A percentile compares a stretch with the other conserved stretches of the same genome.
Conservation (phyloP, 169 alveolate species). For the Plasmodium ovale region DNA sequence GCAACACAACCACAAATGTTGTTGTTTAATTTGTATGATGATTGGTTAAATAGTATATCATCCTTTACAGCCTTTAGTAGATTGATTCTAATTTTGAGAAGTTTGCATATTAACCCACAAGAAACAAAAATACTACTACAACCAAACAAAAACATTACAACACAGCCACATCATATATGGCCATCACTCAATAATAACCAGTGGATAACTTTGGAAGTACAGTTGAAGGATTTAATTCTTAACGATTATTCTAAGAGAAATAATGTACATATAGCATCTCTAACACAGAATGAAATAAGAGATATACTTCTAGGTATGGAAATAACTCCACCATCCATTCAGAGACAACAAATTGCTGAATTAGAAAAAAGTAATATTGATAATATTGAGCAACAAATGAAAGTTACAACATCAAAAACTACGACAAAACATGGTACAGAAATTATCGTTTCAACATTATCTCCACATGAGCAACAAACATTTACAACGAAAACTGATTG, state of each 20-base stretch:
- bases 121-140: slow-evolving; percentile 97
- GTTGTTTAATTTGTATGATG: slow-evolving; percentile 98
- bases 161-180: slow-evolving; percentile 99
- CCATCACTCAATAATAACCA: slow-evolving; percentile 99
- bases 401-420: slow-evolving; percentile 94
- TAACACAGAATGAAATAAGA: slow-evolving; percentile 99
- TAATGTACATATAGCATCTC: slow-evolving; percentile 97
- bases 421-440: slow-evolving; percentile 98
- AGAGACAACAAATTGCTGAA: slow-evolving; percentile 96
- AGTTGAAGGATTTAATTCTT: slow-evolving; percentile 97
- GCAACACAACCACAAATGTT: slow-evolving; percentile 99
- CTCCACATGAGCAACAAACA: slow-evolving; percentile 98
- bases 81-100: slow-evolving; percentile 96
- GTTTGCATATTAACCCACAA: slow-evolving; percentile 98
- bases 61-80: slow-evolving; percentile 99
- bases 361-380: slow-evolving; percentile 84
- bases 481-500: slow-evolving; percentile 99
- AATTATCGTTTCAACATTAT: slow-evolving; percentile 96
- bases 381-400: slow-evolving; percentile 85
- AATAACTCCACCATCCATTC: slow-evolving; percentile 98
- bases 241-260: slow-evolving; percentile 99
- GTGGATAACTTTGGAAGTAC: slow-evolving; percentile 99
- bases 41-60: slow-evolving; percentile 98
- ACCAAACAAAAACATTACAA: slow-evolving; percentile 97
- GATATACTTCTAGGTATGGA: slow-evolving; percentile 99